Evolutionary conservation across 2,329 filamentous ascomycete species (phyloP).

Genomic region (Botryotinia calthae): DNA sequence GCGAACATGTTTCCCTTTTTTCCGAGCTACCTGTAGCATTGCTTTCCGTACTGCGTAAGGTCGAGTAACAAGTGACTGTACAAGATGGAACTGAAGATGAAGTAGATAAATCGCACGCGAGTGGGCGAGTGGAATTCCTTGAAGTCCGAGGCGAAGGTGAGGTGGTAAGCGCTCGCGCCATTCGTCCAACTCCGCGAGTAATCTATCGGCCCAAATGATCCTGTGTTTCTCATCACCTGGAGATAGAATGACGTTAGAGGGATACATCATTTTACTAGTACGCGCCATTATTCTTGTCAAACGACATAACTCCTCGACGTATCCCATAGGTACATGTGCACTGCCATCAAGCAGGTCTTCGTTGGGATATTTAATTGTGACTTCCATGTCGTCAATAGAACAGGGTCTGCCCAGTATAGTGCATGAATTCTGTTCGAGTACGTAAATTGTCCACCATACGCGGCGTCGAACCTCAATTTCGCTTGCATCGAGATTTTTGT

Average conservation of each 20-base stretch:
- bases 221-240: constrained; percentile 30
- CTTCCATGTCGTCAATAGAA: constrained; percentile 35
- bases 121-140: constrained; percentile 27
- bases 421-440: constrained; percentile 37
- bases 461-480: constrained; percentile 35
- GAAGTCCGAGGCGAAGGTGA: constrained; percentile 29
- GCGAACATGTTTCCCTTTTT: constrained; percentile 32
- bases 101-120: constrained; percentile 33
- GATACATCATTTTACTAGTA: constrained; percentile 35
- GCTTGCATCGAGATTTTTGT: constrained; percentile 40
- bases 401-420: constrained; percentile 36
- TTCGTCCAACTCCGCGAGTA: constrained; percentile 31
- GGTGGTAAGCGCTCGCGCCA: constrained; percentile 34
- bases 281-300: constrained; percentile 32
- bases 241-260: constrained; percentile 24
- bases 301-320: constrained; percentile 32
- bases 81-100: constrained; percentile 36
- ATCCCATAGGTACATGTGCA: constrained; percentile 31
- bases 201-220: constrained; percentile 28
- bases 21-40: constrained; percentile 32
- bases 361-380: constrained; percentile 35
- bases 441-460: constrained; percentile 37
- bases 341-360: constrained; percentile 35
- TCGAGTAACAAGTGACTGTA: constrained; percentile 33
- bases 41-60: constrained; percentile 37